phyloP scores from a whole-genome alignment of 1,284 basidiomycete genomes.

The Sporisorium exsertum region DNA sequence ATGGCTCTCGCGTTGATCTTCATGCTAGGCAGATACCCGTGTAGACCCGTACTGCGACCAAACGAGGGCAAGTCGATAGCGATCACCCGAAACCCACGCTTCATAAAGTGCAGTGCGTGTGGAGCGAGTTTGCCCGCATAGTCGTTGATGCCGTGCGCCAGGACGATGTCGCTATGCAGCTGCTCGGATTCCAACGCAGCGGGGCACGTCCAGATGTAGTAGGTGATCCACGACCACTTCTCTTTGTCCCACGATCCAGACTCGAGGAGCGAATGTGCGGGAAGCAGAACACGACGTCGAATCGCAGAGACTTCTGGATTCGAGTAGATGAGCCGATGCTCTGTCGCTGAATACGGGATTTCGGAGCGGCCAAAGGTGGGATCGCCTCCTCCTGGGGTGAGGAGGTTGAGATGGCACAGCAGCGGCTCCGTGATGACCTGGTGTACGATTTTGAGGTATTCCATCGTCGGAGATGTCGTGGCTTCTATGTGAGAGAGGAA shows the following conservation, averaged over 20 bases:
- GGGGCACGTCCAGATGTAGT: conserved; percentile 62
- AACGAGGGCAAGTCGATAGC: conserved; percentile 72
- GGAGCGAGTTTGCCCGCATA: conserved; percentile 69
- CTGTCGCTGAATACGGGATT: conserved; percentile 53
- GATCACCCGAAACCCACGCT: conserved; percentile 72
- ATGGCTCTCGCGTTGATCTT: conserved; percentile 71
- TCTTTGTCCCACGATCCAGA: conserved; percentile 40
- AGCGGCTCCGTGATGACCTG: conserved; percentile 62
- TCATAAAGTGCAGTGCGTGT: conserved; percentile 71
- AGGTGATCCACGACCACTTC: conserved; percentile 55
- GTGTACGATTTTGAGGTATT: conserved; percentile 43
- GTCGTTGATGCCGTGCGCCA: conserved; percentile 67
- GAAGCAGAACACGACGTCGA: conserved; percentile 53
- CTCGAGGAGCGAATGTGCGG: conserved; percentile 43
- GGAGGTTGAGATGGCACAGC: conserved; percentile 55
- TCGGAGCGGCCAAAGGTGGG: conserved; percentile 62
- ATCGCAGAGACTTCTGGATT: conserved; percentile 59
- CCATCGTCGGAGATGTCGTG: conserved; percentile 19
- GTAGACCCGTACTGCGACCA: conserved; percentile 70
- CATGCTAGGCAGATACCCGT: conserved; percentile 71
- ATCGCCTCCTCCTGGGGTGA: conserved; percentile 57
- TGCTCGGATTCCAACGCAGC: conserved; percentile 39
- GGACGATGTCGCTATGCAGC: conserved; percentile 58
- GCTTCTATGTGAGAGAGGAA: neutral
- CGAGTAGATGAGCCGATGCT: conserved; percentile 62